Conservation (phyloP, 768 basidiomycete species). For the Brasilioporus rufonigricans region DNA sequence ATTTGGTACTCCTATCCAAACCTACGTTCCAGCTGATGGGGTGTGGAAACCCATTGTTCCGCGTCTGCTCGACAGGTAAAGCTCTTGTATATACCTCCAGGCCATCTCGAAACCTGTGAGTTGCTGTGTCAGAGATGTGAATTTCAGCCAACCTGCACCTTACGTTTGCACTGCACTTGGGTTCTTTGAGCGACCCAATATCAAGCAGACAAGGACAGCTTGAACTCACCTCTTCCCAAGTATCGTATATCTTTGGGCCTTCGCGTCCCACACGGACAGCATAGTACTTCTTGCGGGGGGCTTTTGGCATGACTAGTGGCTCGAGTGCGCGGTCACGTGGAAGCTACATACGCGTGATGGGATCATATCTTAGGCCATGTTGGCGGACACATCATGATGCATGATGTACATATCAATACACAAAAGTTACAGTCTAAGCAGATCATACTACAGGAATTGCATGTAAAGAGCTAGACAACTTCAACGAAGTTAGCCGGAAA, state of each 20-base stretch:
- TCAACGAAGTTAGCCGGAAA: constrained; percentile 90
- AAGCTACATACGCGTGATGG: not conserved
- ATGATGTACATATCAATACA: no score
- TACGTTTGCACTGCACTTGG: constrained; percentile 50
- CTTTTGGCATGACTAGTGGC: constrained; percentile 27
- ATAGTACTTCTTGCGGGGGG: constrained; percentile 47
- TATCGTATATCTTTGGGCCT: constrained; percentile 54
- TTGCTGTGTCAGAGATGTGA: not conserved
- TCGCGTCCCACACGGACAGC: constrained; percentile 58
- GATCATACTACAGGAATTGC: not conserved
- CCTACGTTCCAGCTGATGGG: constrained; percentile 17
- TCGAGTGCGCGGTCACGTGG: not conserved
- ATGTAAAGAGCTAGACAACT: constrained; percentile 35
- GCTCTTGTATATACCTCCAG: constrained; percentile 51
- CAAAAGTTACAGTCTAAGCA: constrained; percentile 1
- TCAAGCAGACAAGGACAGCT: not conserved
- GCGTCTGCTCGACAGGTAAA: constrained; percentile 47
- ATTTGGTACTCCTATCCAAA: not conserved
- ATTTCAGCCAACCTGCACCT: not conserved
- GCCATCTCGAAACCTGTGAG: constrained; percentile 51
- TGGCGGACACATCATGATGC: no score
- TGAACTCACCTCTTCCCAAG: constrained; percentile 57
- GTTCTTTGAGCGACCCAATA: not conserved
- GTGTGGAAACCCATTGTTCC: constrained; percentile 44
- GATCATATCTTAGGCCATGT: no score